Evolutionary conservation across 495 filamentous ascomycete species (phyloP).

Genomic region (Chaetomidium leptoderma): DNA sequence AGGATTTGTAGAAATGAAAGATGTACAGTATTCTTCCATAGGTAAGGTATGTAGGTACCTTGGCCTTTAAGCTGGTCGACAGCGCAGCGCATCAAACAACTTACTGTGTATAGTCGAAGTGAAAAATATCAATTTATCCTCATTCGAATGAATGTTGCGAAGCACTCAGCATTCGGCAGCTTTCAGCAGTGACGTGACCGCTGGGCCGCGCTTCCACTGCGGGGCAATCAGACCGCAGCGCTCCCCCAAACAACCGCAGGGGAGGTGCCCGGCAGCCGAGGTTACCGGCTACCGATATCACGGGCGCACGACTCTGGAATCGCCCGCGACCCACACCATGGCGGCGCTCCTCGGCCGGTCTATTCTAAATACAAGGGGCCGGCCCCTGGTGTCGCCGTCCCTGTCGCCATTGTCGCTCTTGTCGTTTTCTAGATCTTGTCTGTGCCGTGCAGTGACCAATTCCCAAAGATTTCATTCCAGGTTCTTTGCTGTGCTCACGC

Average conservation of each 20-base stretch:
- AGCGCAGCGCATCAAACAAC: no score
- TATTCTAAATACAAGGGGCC: neutral
- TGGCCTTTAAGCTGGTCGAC: no score
- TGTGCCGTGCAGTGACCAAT: neutral
- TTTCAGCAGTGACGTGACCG: slow-evolving; percentile 3
- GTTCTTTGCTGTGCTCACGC: neutral
- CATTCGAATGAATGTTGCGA: no score
- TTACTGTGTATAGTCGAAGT: no score
- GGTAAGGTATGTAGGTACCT: no score
- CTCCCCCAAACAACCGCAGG: slow-evolving; percentile 9
- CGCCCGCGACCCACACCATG: no score
- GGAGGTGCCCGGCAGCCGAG: slow-evolving; percentile 18
- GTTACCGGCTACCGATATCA: slow-evolving; percentile 24
- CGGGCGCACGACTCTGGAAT: slow-evolving; percentile 14
- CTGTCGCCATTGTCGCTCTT: slow-evolving; percentile 4
- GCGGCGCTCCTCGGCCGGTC: no score
- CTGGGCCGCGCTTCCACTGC: no score
- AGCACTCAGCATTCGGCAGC: no score
- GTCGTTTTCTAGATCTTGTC: neutral
- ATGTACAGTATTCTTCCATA: no score
- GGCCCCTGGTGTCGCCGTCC: slow-evolving; percentile 4
- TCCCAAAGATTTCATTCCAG: neutral
- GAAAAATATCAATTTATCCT: no score
- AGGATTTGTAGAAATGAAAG: no score
- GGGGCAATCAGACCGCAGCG: slow-evolving; percentile 16